These are phyloP conservation scores for Physaria fendleri DNA, from an alignment of 345 rosid genomes.

Conservation along the genomic window DNA sequence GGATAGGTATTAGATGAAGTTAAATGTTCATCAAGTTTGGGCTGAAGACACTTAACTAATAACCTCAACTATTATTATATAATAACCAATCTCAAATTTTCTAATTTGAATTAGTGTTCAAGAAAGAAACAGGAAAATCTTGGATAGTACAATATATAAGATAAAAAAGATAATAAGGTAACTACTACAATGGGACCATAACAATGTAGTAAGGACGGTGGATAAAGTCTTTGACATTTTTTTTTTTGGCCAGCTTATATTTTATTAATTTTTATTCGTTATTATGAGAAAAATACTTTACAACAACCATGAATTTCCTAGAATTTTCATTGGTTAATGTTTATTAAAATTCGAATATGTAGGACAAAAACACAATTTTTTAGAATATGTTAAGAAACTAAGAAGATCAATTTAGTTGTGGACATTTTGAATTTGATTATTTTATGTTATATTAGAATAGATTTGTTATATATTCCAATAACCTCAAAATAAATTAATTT, in stretches of 20 bases:
- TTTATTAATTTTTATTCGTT: background rate
- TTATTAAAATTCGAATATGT: too few relatives aligned
- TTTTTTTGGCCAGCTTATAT: background rate
- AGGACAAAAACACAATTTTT: background rate
- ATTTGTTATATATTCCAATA: too few relatives aligned
- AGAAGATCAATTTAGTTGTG: too few relatives aligned
- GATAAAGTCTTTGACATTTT: background rate
- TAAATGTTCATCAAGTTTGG: background rate
- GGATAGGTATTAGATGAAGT: background rate
- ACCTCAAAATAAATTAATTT: too few relatives aligned
- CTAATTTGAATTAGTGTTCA: background rate
- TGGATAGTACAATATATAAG: background rate
- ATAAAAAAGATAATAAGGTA: background rate
- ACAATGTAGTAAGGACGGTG: background rate
- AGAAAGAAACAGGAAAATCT: too few relatives aligned
- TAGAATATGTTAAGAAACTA: too few relatives aligned
- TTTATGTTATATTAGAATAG: too few relatives aligned
- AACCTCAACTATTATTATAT: background rate
- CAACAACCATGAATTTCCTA: background rate
- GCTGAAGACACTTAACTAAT: background rate
- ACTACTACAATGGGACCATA: background rate
- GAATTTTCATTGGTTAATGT: background rate
- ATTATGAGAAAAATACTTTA: background rate
- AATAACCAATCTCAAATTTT: background rate
- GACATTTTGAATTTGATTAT: too few relatives aligned